Base-by-base conservation (phyloP, 305 asterid genomes). In the Fraxinus dipetala region DNA sequence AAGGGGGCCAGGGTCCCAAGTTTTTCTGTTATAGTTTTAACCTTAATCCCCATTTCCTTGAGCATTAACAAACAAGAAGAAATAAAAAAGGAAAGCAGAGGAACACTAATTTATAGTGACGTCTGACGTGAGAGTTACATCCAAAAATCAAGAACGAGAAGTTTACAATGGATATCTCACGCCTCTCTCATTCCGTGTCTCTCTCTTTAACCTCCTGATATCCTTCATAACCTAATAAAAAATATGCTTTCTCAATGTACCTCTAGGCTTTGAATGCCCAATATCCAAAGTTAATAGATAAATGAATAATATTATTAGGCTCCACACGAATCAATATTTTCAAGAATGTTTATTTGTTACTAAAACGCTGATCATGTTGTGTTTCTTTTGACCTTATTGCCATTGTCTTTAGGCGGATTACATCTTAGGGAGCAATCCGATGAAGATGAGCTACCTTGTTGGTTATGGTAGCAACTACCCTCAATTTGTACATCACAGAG, bases 401-500 rank as follows among this genome's bases (percentile, higher is more conserved):
- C 8, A 56, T 56, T 6, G 67, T 56, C 28, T 56, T 56, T 76
- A 91, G 93, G 93, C 82, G 3, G 91, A 91, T 65, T 91, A 93
- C 77, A 80, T 89, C 10, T 67, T 93, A 30, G 97, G 93, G 61
- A 63, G 82, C 36, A 93, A 90, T 70, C 90, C 88, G 0, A 93
- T 86, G 89, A 75, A 88, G 40, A 87, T 88, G 83, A 93, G 96
- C 70, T 91, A 88, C 85, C 90, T 93, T 1, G 90, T 91, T 76
- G 96, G 97, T 6, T 89, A 85, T 13, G 94, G 94, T 13, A 77
- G 79, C 38, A 88, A 87, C 59, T 90, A 86, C 40, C 97, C 97
- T 26, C 87, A 65, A 69, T 87, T 85, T 38, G 92, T 91, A 14
- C 96, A 91, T 83, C 94, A 93, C 38, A 86, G 96, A 38, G 94